Percentiles rank a stretch among this genome's conserved stretches.
phyloP scores from a whole-genome alignment of 495 filamentous ascomycete species.

The Aspergillus carlsbadensis region DNA sequence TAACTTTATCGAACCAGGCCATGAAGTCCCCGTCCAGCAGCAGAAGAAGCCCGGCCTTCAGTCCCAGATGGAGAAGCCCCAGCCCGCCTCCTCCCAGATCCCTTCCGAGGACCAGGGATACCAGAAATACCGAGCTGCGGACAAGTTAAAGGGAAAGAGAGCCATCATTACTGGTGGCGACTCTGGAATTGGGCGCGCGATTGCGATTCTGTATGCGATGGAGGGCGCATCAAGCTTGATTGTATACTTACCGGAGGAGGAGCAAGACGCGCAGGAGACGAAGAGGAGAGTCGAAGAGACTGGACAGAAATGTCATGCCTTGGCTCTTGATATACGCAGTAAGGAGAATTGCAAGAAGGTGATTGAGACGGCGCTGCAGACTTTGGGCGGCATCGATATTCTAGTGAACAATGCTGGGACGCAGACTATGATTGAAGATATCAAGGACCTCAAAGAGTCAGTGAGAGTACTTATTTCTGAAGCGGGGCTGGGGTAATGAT shows the following conservation, averaged over 20 bases:
- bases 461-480: slow-evolving; percentile 15
- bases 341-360: slow-evolving; percentile 68
- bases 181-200: slow-evolving; percentile 76
- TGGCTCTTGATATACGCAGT: slow-evolving; percentile 60
- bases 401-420: slow-evolving; percentile 79
- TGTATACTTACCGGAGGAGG: slow-evolving; percentile 72
- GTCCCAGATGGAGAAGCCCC: slow-evolving; percentile 57
- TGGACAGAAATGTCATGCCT: slow-evolving; percentile 59
- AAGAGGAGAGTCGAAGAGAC: slow-evolving; percentile 64
- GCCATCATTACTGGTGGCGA: slow-evolving; percentile 84
- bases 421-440: slow-evolving; percentile 73
- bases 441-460: slow-evolving; percentile 70
- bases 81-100: slow-evolving; percentile 63
- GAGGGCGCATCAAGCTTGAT: slow-evolving; percentile 78
- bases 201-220: slow-evolving; percentile 78
- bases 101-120: slow-evolving; percentile 69
- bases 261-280: slow-evolving; percentile 74
- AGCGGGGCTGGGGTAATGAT: background rate
- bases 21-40: slow-evolving; percentile 66
- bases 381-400: slow-evolving; percentile 71
- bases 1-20: slow-evolving; percentile 45
- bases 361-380: slow-evolving; percentile 60
- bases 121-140: slow-evolving; percentile 74
- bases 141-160: slow-evolving; percentile 71
- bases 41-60: slow-evolving; percentile 70